Percentiles rank a stretch among this genome's conserved stretches.
These are phyloP conservation scores for Ormosia emarginata DNA, from an alignment of 306 rosid species.

Conservation along the genomic window DNA sequence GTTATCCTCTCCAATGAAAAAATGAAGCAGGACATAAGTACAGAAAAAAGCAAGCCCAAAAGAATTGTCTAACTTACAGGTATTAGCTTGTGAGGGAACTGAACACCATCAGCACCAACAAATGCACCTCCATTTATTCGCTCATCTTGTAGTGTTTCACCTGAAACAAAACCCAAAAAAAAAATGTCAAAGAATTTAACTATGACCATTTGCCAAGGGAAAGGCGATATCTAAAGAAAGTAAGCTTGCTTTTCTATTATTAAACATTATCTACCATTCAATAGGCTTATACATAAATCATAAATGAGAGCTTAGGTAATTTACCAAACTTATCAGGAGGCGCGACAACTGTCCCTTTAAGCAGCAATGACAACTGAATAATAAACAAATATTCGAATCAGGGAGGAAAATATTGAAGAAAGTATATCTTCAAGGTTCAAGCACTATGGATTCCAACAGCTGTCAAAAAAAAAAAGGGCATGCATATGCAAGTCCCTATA, in stretches of 20 bases:
- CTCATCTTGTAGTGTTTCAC: constrained; percentile 92
- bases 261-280: constrained; percentile 1
- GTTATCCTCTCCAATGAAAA: neutral
- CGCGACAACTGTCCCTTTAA: constrained; percentile 95
- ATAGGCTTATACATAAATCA: constrained; percentile 15
- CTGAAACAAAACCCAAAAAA: constrained; percentile 34
- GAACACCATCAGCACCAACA: constrained; percentile 76
- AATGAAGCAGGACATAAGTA: neutral
- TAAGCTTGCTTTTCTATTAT: constrained; percentile 11
- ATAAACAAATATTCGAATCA: constrained; percentile 28
- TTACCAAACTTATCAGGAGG: constrained; percentile 98
- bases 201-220: neutral
- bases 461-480: neutral
- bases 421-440: constrained; percentile 16
- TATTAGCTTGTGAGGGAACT: constrained; percentile 87
- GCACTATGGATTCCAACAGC: constrained; percentile 3
- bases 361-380: constrained; percentile 82
- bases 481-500: constrained; percentile 7
- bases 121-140: constrained; percentile 89
- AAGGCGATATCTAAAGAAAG: constrained; percentile 12
- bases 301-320: constrained; percentile 26
- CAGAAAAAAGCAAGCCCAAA: constrained; percentile 1
- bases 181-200: constrained; percentile 10
- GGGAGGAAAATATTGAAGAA: neutral
- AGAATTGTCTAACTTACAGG: constrained; percentile 56